phyloP scores from a whole-genome alignment of 805 yeast species.

The Lachancea kluyveri region DNA sequence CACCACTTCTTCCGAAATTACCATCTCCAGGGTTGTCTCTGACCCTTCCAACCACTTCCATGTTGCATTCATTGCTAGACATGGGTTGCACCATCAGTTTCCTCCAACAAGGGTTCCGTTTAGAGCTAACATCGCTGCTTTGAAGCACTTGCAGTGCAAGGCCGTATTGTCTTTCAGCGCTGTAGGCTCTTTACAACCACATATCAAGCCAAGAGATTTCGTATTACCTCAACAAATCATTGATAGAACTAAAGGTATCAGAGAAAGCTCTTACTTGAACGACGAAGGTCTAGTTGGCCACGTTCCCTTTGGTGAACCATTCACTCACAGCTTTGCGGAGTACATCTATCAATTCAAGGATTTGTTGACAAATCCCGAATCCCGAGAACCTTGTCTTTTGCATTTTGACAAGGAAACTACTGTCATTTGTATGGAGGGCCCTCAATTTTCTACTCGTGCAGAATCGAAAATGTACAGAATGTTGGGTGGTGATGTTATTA shows the following conservation, averaged over 20 bases:
- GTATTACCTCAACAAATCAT: constrained; percentile 95
- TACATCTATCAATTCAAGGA: constrained; percentile 56
- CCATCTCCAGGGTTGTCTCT: constrained; percentile 67
- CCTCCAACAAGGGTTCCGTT: constrained; percentile 91
- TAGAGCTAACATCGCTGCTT: constrained; percentile 92
- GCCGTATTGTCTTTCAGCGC: constrained; percentile 91
- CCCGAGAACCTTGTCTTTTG: constrained; percentile 57
- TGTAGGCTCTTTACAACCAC: constrained; percentile 88
- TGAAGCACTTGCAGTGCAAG: constrained; percentile 79
- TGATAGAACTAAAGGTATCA: constrained; percentile 93
- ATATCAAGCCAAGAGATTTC: constrained; percentile 90
- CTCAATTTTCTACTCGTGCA: constrained; percentile 94
- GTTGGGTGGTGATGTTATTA: constrained; percentile 93
- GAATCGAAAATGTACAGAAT: constrained; percentile 81
- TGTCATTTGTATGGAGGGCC: constrained; percentile 97
- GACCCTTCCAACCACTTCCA: constrained; percentile 50
- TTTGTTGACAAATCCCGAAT: constrained; percentile 48
- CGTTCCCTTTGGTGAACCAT: constrained; percentile 96
- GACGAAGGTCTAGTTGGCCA: constrained; percentile 94
- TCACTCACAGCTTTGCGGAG: constrained; percentile 66
- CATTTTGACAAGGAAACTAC: constrained; percentile 68
- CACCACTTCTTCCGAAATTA: constrained; percentile 86
- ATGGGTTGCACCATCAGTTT: constrained; percentile 83
- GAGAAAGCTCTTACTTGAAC: constrained; percentile 78
- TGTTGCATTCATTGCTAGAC: constrained; percentile 92